Percentiles rank a stretch among this genome's conserved stretches.
Conservation (phyloP, 495 filamentous ascomycete species). For the Chaetomium fimeti region DNA sequence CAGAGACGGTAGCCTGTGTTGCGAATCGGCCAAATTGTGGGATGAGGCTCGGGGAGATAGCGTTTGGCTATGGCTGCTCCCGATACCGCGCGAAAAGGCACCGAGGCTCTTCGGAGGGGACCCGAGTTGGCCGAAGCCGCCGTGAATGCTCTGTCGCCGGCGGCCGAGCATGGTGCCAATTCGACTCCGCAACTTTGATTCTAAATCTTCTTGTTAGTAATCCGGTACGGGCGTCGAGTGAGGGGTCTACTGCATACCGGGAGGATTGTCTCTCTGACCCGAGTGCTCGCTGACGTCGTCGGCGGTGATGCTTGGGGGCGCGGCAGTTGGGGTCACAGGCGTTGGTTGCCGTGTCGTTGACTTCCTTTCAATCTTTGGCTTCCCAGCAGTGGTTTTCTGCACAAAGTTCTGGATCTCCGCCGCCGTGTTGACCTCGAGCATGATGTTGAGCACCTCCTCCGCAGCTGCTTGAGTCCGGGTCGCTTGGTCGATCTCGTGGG, state of each 20-base stretch:
- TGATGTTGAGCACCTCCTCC: constrained; percentile 76
- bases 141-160: constrained; percentile 58
- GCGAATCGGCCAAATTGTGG: constrained; percentile 54
- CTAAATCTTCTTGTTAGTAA: constrained; percentile 26
- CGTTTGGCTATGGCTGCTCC: constrained; percentile 50
- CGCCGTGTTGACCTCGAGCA: constrained; percentile 83
- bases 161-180: constrained; percentile 79
- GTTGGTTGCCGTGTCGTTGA: constrained; percentile 43
- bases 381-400: constrained; percentile 47
- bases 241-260: constrained; percentile 37
- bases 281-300: constrained; percentile 65
- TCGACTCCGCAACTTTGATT: constrained; percentile 59
- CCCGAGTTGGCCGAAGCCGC: constrained; percentile 47
- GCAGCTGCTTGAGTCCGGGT: constrained; percentile 72
- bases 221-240: background rate
- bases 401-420: constrained; percentile 90
- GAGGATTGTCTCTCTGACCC: constrained; percentile 47
- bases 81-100: constrained; percentile 53
- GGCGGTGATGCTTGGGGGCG: constrained; percentile 31
- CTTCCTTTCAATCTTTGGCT: constrained; percentile 49
- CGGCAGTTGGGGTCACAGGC: constrained; percentile 35
- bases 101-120: constrained; percentile 47
- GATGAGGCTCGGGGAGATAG: constrained; percentile 54
- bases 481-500: constrained; percentile 86
- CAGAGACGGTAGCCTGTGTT: constrained; percentile 51